Conservation (phyloP, 306 rosid species). For the Rosa multiflora region DNA sequence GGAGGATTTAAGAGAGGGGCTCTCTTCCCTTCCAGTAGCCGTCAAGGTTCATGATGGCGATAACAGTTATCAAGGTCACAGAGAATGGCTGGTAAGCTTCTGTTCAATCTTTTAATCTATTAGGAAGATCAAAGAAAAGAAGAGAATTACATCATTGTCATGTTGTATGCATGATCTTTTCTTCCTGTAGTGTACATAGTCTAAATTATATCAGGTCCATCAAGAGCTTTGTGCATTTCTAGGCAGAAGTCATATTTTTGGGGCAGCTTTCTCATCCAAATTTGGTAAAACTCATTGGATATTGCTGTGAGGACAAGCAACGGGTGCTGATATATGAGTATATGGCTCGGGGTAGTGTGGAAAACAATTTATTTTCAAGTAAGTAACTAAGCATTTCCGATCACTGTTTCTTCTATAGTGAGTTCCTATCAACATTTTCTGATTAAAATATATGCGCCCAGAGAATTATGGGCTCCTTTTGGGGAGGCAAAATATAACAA, state of each 20-base stretch:
- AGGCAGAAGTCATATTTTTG: conserved; percentile 99
- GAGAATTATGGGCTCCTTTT: not conserved
- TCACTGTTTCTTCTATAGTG: conserved; percentile 8
- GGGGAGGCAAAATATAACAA: not conserved
- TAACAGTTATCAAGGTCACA: conserved; percentile 93
- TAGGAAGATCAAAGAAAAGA: conserved; percentile 7
- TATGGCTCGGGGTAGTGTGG: conserved; percentile 94
- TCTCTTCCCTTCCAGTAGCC: conserved; percentile 69
- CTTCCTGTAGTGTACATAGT: not conserved
- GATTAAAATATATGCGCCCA: not conserved
- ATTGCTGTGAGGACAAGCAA: conserved; percentile 95
- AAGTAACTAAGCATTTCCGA: conserved; percentile 21
- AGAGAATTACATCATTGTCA: conserved; percentile 7
- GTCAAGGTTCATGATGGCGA: conserved; percentile 98
- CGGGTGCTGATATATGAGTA: conserved; percentile 90
- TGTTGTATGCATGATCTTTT: conserved; percentile 4
- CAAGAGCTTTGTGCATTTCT: conserved; percentile 39
- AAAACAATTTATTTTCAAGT: conserved; percentile 90
- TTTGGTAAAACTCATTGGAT: conserved; percentile 89
- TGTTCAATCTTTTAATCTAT: conserved; percentile 15
- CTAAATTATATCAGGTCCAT: conserved; percentile 22
- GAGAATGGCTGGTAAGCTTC: conserved; percentile 98
- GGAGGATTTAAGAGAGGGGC: conserved; percentile 72
- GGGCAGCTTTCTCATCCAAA: conserved; percentile 99
- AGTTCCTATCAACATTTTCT: conserved; percentile 1